Conservation (phyloP, 257 asterid species). For the Fraxinus quadrangulata region DNA sequence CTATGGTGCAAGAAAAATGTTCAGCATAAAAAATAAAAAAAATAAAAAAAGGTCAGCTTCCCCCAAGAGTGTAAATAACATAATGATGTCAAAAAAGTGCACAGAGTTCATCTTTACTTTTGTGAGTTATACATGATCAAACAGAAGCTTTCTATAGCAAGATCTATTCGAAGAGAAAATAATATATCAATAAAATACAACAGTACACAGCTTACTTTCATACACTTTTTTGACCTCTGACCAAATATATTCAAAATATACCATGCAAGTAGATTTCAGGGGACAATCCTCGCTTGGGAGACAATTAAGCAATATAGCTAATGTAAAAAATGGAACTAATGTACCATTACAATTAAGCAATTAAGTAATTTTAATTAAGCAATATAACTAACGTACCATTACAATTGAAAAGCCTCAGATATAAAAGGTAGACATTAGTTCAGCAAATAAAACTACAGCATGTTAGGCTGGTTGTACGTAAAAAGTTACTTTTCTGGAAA, state of each 20-base stretch:
- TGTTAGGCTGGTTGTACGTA: background rate
- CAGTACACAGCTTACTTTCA: background rate
- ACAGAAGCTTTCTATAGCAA: background rate
- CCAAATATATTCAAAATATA: background rate
- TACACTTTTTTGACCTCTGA: background rate
- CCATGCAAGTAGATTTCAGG: background rate
- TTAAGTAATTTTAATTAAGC: background rate
- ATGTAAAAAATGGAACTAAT: background rate
- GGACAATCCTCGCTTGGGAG: background rate
- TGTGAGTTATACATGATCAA: background rate
- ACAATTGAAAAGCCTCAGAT: background rate
- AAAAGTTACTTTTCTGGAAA: background rate
- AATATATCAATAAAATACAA: background rate
- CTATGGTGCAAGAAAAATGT: background rate
- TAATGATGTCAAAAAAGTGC: constrained; percentile 13
- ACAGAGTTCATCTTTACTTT: constrained; percentile 1
- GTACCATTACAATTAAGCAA: background rate
- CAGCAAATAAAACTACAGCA: background rate
- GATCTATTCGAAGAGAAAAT: background rate
- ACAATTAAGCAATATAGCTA: background rate
- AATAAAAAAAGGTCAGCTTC: constrained; percentile 17
- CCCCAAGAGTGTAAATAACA: constrained; percentile 2
- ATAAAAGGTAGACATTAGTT: background rate
- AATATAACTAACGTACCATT: background rate
- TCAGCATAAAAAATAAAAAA: background rate